These are phyloP conservation scores for Spathaspora arborariae DNA, from an alignment of 805 yeast genomes.

Conservation along the genomic window DNA sequence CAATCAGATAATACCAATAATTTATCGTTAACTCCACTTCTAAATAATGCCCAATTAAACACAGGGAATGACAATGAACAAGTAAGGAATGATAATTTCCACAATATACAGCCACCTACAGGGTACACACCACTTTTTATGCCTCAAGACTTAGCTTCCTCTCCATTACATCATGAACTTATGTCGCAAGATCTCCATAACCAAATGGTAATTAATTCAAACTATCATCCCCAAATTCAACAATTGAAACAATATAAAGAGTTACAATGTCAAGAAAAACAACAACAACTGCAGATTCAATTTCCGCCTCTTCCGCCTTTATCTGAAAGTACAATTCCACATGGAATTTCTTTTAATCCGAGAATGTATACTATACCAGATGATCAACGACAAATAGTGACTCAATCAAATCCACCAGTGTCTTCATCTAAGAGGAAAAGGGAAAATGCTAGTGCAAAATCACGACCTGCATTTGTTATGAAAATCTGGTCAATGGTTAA, in stretches of 20 bases:
- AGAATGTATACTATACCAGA: constrained; percentile 8
- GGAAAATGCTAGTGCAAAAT: constrained; percentile 40
- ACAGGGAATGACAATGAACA: not conserved
- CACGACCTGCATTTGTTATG: constrained; percentile 86
- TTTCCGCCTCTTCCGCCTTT: constrained; percentile 28
- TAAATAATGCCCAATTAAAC: constrained; percentile 3
- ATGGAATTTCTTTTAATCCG: constrained; percentile 16
- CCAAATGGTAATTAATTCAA: constrained; percentile 1
- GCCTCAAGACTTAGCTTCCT: constrained; percentile 1
- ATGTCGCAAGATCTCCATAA: constrained; percentile 7
- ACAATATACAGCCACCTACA: constrained; percentile 5
- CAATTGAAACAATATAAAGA: constrained; percentile 1
- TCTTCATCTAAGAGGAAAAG: constrained; percentile 16
- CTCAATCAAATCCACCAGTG: constrained; percentile 1
- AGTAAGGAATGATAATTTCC: not conserved
- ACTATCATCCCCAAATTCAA: not conserved
- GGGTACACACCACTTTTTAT: constrained; percentile 10
- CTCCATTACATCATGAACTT: constrained; percentile 5
- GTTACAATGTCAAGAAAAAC: constrained; percentile 1
- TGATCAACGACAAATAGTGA: constrained; percentile 1
- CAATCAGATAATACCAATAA: not conserved
- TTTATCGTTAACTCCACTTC: constrained; percentile 6
- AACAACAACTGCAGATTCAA: constrained; percentile 1
- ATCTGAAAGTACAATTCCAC: constrained; percentile 27
- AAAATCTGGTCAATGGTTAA: constrained; percentile 96